A percentile compares a stretch with the other conserved stretches of the same genome.
phyloP scores from a whole-genome alignment of 352 stramenopile genomes.

The Globisporangium spiculum region DNA sequence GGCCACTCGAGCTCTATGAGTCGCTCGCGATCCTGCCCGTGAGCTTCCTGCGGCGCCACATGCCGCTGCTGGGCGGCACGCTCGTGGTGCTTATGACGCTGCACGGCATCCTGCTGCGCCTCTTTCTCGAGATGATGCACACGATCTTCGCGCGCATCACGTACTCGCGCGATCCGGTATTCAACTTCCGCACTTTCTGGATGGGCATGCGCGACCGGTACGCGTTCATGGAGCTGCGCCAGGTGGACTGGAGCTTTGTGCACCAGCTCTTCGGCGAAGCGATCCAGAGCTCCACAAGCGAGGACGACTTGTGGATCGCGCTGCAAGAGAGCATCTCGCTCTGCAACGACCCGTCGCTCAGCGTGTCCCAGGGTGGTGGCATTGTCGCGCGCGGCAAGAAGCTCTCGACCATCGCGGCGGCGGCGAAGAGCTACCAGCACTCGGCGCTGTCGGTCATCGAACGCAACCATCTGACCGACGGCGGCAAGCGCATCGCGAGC shows the following conservation, averaged over 20 bases:
- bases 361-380: conserved; percentile 30
- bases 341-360: conserved; percentile 65
- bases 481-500: conserved; percentile 53
- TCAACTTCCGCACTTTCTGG: conserved; percentile 80
- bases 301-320: conserved; percentile 81
- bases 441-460: conserved; percentile 44
- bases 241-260: conserved; percentile 66
- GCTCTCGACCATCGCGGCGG: conserved; percentile 21
- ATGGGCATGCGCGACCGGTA: conserved; percentile 64
- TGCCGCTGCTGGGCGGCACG: conserved; percentile 67
- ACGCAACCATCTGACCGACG: conserved; percentile 52
- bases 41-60: conserved; percentile 69
- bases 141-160: conserved; percentile 67
- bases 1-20: conserved; percentile 75
- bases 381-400: conserved; percentile 26
- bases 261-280: conserved; percentile 70
- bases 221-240: conserved; percentile 44
- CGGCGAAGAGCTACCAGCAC: conserved; percentile 33
- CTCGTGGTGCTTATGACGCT: conserved; percentile 79
- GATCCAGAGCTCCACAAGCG: conserved; percentile 53
- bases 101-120: conserved; percentile 64
- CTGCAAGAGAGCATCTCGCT: conserved; percentile 71
- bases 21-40: conserved; percentile 70
- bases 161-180: conserved; percentile 54
- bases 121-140: conserved; percentile 63